Evolutionary conservation across 768 basidiomycete genomes (phyloP).

Genomic region (Mycena chlorophos): DNA sequence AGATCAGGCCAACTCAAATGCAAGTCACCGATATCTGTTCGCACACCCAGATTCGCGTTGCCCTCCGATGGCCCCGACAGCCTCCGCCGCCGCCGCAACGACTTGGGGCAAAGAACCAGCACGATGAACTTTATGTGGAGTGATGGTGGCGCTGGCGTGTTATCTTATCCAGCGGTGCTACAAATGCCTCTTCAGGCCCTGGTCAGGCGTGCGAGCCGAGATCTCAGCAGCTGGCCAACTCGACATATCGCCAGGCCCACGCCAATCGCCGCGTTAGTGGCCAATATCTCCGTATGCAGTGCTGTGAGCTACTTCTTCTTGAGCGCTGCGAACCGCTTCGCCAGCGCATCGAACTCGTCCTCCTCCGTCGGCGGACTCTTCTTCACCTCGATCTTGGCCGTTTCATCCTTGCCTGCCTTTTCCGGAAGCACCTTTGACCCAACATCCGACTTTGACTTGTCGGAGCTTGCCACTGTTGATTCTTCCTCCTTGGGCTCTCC

Average conservation of each 20-base stretch:
- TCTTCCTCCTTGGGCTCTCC: conserved; percentile 24
- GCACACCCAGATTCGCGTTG: too few species aligned
- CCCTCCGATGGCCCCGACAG: too few species aligned
- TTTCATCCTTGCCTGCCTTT: conserved; percentile 37
- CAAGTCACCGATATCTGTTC: too few species aligned
- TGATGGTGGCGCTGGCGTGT: background rate
- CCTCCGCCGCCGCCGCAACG: too few species aligned
- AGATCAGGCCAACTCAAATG: too few species aligned
- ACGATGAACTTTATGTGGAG: too few species aligned
- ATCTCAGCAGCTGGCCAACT: background rate
- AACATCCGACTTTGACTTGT: conserved; percentile 31
- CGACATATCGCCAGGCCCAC: background rate
- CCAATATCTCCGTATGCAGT: conserved; percentile 10
- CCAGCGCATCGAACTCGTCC: conserved; percentile 75
- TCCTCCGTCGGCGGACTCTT: conserved; percentile 36
- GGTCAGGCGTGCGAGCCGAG: background rate
- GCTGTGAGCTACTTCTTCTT: conserved; percentile 84
- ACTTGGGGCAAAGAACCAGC: too few species aligned
- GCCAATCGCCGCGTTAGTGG: conserved; percentile 8
- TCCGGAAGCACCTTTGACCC: conserved; percentile 42
- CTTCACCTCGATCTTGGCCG: conserved; percentile 25
- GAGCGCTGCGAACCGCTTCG: conserved; percentile 80
- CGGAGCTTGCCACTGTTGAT: conserved; percentile 32
- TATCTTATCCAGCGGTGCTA: background rate
- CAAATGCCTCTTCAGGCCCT: background rate